These are phyloP conservation scores for Cyathus pygmaeus DNA, from an alignment of 1,284 basidiomycete species.

Conservation along the genomic window DNA sequence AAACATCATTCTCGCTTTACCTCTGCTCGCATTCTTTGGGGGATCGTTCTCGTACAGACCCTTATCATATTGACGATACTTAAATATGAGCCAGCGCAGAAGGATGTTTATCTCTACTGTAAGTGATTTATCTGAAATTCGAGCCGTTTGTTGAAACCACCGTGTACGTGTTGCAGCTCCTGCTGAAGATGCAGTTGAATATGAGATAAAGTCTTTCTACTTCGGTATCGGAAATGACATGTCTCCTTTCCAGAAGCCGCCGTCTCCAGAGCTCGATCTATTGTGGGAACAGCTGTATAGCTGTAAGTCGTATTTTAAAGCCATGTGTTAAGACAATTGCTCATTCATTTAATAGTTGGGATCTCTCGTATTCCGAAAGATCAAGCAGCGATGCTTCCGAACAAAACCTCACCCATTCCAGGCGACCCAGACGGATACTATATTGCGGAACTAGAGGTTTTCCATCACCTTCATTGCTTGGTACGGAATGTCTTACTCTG, in stretches of 20 bases:
- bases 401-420: conserved; percentile 31
- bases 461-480: conserved; percentile 44
- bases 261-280: conserved; percentile 28
- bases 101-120: too few relatives aligned
- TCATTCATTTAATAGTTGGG: conserved; percentile 16
- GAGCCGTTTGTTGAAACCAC: too few relatives aligned
- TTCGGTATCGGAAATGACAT: conserved; percentile 18
- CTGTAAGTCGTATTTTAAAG: conserved; percentile 4
- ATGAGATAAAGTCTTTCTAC: conserved; percentile 19
- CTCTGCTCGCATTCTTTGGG: too few relatives aligned
- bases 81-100: too few relatives aligned
- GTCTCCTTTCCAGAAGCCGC: conserved; percentile 24
- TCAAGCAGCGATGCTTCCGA: conserved; percentile 29
- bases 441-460: conserved; percentile 36
- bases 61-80: too few relatives aligned
- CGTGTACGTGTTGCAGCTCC: conserved; percentile 22
- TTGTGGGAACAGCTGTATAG: conserved; percentile 30
- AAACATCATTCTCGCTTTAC: too few relatives aligned
- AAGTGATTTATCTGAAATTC: too few relatives aligned
- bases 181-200: conserved; percentile 18
- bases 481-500: conserved; percentile 19
- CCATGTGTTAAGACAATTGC: background rate
- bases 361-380: conserved; percentile 26
- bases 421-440: conserved; percentile 30
- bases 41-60: too few relatives aligned